Conservation (phyloP, 768 basidiomycete genomes). For the Suillus discolor region DNA sequence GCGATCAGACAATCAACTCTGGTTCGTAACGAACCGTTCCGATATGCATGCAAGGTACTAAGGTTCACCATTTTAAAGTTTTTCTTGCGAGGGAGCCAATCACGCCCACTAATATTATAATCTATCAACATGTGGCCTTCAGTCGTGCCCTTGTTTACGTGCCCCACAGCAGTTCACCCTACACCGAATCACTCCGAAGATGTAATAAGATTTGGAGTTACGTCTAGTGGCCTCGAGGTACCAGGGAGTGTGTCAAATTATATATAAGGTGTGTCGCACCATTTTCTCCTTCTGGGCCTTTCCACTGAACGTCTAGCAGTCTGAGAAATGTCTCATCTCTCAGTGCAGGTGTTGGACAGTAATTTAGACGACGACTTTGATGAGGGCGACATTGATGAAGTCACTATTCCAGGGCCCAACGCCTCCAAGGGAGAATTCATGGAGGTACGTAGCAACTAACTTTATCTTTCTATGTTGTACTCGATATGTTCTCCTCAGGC, state of each 20-base stretch:
- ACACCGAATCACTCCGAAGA: not conserved
- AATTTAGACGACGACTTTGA: not conserved
- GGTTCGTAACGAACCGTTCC: constrained; percentile 12
- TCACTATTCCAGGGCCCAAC: not conserved
- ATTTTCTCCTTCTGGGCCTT: not conserved
- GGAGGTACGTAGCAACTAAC: not conserved
- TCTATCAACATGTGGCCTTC: not conserved
- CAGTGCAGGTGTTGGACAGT: not conserved
- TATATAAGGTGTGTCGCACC: not conserved
- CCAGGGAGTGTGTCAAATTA: not conserved
- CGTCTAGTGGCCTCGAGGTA: not conserved
- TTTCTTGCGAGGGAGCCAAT: not conserved
- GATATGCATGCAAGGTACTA: not conserved
- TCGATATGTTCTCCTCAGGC: not conserved
- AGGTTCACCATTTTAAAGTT: not conserved
- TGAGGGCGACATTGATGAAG: not conserved
- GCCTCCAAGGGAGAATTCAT: not conserved
- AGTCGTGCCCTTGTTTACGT: not conserved
- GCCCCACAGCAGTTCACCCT: not conserved
- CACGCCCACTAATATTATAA: too few species aligned
- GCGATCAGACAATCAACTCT: constrained; percentile 14
- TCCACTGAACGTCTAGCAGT: not conserved
- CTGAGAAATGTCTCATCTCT: not conserved
- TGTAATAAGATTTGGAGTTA: not conserved
- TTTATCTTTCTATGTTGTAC: not conserved